phyloP scores from a whole-genome alignment of 2,329 filamentous ascomycete genomes.

The Microcera coccophila region DNA sequence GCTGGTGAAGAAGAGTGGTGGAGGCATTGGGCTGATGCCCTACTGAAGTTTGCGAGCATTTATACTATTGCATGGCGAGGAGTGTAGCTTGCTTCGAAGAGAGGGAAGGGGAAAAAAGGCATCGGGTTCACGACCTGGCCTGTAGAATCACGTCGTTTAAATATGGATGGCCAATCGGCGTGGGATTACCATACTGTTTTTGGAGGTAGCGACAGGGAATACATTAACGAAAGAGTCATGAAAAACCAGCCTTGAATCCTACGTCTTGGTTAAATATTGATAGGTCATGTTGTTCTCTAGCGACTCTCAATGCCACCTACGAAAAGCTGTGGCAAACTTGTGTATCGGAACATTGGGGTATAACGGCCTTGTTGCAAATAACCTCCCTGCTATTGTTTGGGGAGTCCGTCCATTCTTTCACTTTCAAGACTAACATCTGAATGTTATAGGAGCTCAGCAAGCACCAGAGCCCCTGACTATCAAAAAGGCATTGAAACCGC shows the following conservation, averaged over 20 bases:
- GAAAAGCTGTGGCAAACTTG: no score
- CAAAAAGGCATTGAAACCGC: slow-evolving; percentile 14
- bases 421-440: not conserved
- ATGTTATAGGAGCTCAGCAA: not conserved
- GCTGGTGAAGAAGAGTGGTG: slow-evolving; percentile 32
- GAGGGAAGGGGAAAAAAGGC: not conserved
- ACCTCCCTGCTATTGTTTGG: not conserved
- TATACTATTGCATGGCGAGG: not conserved
- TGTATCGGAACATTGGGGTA: not conserved
- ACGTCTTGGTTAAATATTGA: no score
- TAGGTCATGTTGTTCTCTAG: no score
- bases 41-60: slow-evolving; percentile 20
- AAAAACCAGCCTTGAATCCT: no score
- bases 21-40: slow-evolving; percentile 39
- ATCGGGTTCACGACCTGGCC: not conserved
- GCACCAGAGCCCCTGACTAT: slow-evolving; percentile 10
- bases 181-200: not conserved
- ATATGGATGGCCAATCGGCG: not conserved
- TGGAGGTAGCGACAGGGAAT: not conserved
- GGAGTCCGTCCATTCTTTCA: not conserved
- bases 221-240: no score
- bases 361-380: not conserved
- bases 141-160: not conserved
- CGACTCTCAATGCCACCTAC: no score
- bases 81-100: not conserved